A percentile compares a stretch with the other conserved stretches of the same genome.
Conservation (phyloP, 1,139 yeast genomes). For the Yamadazyma sp. region DNA sequence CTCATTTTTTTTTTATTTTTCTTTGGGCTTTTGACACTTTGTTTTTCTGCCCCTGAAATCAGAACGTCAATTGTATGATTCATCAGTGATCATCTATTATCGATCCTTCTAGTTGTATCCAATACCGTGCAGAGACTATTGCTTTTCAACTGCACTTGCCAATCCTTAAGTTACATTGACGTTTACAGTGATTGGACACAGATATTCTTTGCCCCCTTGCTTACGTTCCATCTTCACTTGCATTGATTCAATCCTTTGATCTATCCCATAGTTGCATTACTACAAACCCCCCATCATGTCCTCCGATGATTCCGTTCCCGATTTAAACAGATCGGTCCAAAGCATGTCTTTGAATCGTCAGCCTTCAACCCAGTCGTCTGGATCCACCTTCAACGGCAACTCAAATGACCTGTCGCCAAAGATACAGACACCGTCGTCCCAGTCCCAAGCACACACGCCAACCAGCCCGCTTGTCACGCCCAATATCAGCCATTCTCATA, state of each 20-base stretch:
- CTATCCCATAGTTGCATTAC: no score
- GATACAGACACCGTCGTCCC: conserved; percentile 8
- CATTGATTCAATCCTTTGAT: no score
- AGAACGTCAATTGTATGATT: background rate
- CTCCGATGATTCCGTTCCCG: background rate
- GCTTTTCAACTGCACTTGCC: no score
- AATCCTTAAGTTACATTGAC: no score
- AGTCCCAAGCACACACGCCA: conserved; percentile 9
- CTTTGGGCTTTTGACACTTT: background rate
- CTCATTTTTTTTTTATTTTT: background rate
- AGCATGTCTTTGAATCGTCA: background rate
- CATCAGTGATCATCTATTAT: background rate
- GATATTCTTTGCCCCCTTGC: no score
- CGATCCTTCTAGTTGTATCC: no score
- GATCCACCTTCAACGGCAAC: background rate
- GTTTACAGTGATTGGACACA: no score
- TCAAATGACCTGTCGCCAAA: background rate
- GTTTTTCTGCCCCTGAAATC: background rate
- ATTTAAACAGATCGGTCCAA: background rate
- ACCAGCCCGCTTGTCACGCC: conserved; percentile 11
- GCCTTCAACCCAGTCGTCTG: background rate
- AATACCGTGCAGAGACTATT: background rate
- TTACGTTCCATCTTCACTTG: no score
- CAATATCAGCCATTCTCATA: conserved; percentile 14
- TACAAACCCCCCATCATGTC: conserved; percentile 1